These are phyloP conservation scores for Limonium bicolor DNA, from an alignment of 148 eudicot species.

Conservation along the genomic window DNA sequence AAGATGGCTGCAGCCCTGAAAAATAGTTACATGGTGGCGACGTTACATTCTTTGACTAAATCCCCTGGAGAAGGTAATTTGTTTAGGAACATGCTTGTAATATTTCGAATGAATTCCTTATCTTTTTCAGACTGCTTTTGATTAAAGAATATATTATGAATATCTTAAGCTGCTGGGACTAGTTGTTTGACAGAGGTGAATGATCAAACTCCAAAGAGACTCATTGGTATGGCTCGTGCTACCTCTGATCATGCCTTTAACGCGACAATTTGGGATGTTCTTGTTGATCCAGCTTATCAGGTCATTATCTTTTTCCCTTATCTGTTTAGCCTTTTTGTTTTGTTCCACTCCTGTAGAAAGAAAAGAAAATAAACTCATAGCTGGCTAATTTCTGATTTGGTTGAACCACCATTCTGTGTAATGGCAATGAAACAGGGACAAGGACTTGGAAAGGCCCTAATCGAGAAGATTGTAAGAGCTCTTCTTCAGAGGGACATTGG, in stretches of 20 bases:
- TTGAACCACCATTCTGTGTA: too few relatives aligned
- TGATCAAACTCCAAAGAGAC: slow-evolving; percentile 37
- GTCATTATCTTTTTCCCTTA: too few relatives aligned
- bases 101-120: neutral
- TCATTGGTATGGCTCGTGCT: slow-evolving; percentile 98
- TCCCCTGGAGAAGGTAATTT: slow-evolving; percentile 56
- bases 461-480: slow-evolving; percentile 85
- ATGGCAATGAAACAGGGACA: too few relatives aligned
- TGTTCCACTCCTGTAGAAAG: too few relatives aligned
- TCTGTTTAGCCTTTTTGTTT: too few relatives aligned
- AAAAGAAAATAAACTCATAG: too few relatives aligned
- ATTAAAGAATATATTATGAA: too few relatives aligned
- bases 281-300: slow-evolving; percentile 96
- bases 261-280: slow-evolving; percentile 98
- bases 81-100: neutral
- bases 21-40: slow-evolving; percentile 95
- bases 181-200: slow-evolving; percentile 71
- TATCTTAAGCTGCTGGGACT: too few relatives aligned
- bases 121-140: too few relatives aligned
- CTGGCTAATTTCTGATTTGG: too few relatives aligned
- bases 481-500: slow-evolving; percentile 92
- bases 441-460: slow-evolving; percentile 94
- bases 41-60: slow-evolving; percentile 55
- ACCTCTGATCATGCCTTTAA: slow-evolving; percentile 98
- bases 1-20: slow-evolving; percentile 82